Base-by-base conservation (phyloP, 2,329 filamentous ascomycete species). In the Tolypocladium pustulatum region DNA sequence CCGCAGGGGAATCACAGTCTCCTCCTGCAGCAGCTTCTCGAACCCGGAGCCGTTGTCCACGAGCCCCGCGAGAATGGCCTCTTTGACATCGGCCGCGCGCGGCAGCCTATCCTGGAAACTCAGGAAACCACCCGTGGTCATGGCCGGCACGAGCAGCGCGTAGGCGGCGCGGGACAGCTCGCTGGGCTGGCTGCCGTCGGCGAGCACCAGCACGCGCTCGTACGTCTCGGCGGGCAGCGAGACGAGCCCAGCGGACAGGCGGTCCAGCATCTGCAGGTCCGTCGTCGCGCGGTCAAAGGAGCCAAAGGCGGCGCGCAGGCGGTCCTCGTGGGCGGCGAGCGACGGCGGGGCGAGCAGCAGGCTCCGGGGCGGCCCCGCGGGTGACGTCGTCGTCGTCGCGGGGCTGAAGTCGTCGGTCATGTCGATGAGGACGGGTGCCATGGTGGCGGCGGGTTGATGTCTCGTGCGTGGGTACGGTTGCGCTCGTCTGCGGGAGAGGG, bases 201-300 rank as follows among this genome's bases (percentile, higher is more conserved):
- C 81, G 72, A 97, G 85, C 57, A 99, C 81, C 54, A 97, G 82
- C 51, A 97, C 83, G 51, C 89, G 75, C 71, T 95, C 90, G 78
- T 99, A 99, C 58, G 89, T 89, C 55, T 83, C 77, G 57, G 82
- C 66, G 1, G 92, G 88, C 0, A 99, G 85, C 9, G 85, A 78
- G 59, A 94, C 90, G 41, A 96, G 80, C 61, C 91, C 91, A 40
- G 89, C 83, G 2, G 89, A 85, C 46, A 99, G 83, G 56, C 94
- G 90, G 76, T 99, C 94, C 61, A 99, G 88, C 94, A 99, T 99
- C 74, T 97, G 94, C 57, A 99, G 81, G 70, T 99, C 94, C 62
- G 91, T 93, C 53, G 82, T 78, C 63, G 81, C 77, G 69, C 91
- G 87, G 72, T 94, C 86, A 76, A 90, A 86, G 59, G 84, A 78